Percentiles rank a stretch among this genome's conserved stretches.
Evolutionary conservation across 371 early-diverging fungal genomes (phyloP).

Genomic region (Actinomortierella ambigua): DNA sequence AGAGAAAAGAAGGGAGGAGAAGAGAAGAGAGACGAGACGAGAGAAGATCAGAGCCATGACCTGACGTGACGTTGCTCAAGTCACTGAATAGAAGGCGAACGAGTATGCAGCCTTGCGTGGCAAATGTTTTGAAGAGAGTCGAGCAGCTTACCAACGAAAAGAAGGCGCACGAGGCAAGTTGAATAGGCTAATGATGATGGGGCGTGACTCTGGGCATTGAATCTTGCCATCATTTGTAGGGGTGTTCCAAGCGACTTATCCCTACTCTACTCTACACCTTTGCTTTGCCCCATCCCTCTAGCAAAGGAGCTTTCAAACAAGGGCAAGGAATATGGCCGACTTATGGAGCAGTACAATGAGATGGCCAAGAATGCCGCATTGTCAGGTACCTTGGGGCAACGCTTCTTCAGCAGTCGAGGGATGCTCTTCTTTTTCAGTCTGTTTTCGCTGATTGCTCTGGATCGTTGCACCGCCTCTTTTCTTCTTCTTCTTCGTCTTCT

Average conservation of each 20-base stretch:
- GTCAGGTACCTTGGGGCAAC: constrained; percentile 39
- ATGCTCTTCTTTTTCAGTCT: neutral
- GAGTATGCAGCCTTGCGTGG: constrained; percentile 17
- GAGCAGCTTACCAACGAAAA: constrained; percentile 16
- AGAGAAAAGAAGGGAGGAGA: too few species aligned
- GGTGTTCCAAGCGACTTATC: neutral
- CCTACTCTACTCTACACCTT: neutral
- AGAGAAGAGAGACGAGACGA: neutral
- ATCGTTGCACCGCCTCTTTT: constrained; percentile 3
- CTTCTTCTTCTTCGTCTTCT: constrained; percentile 8
- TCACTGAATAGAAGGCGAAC: constrained; percentile 16
- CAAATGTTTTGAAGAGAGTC: constrained; percentile 16
- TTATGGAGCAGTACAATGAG: constrained; percentile 60
- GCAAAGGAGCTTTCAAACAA: constrained; percentile 60
- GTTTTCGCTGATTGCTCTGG: too few species aligned
- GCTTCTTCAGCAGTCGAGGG: neutral
- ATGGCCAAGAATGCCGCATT: constrained; percentile 59
- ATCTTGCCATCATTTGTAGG: neutral
- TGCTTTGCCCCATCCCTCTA: too few species aligned
- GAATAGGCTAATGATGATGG: too few species aligned
- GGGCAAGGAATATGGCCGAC: constrained; percentile 55
- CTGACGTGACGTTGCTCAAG: neutral
- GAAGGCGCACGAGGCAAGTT: constrained; percentile 34
- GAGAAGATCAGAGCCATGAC: neutral
- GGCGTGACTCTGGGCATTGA: too few species aligned